Conservation (phyloP, 352 stramenopile genomes). For the Pythium angustatum region DNA sequence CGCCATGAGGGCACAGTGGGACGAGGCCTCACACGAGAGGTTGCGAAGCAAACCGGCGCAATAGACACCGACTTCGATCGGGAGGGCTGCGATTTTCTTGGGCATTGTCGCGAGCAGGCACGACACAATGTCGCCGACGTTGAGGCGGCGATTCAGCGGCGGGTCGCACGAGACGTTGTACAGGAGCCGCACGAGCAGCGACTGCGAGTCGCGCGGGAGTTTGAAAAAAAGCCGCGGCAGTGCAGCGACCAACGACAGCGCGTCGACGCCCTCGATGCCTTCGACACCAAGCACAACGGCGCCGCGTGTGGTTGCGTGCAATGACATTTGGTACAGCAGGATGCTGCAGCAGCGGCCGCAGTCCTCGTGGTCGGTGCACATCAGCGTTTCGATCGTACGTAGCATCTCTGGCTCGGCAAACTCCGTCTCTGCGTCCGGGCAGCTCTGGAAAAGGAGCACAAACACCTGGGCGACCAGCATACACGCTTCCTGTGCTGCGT, state of each 20-base stretch:
- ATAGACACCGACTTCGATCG: constrained; percentile 19
- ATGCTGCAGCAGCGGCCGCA: constrained; percentile 50
- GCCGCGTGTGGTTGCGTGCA: constrained; percentile 39
- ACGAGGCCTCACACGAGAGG: constrained; percentile 38
- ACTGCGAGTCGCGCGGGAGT: constrained; percentile 34
- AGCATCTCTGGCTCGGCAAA: constrained; percentile 36
- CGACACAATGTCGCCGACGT: constrained; percentile 25
- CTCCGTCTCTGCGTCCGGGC: constrained; percentile 32
- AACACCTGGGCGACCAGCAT: constrained; percentile 34
- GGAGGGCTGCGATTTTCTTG: constrained; percentile 27
- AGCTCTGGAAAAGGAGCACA: constrained; percentile 37
- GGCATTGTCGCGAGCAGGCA: constrained; percentile 27
- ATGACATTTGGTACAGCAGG: constrained; percentile 61
- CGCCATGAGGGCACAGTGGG: constrained; percentile 43
- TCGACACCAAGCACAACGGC: constrained; percentile 14
- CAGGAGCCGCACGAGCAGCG: constrained; percentile 51
- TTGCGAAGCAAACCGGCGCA: constrained; percentile 57
- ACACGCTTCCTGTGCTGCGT: constrained; percentile 2
- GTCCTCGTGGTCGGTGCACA: constrained; percentile 27
- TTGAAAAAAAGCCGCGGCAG: constrained; percentile 41
- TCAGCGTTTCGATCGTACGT: constrained; percentile 22
- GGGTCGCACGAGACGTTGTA: constrained; percentile 65
- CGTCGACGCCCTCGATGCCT: background rate
- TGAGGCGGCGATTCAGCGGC: constrained; percentile 32
- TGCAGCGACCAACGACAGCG: constrained; percentile 21